Percentiles rank a stretch among this genome's conserved stretches.
Conservation (phyloP, 2,329 filamentous ascomycete genomes). For the Arthrinium puccinioides region DNA sequence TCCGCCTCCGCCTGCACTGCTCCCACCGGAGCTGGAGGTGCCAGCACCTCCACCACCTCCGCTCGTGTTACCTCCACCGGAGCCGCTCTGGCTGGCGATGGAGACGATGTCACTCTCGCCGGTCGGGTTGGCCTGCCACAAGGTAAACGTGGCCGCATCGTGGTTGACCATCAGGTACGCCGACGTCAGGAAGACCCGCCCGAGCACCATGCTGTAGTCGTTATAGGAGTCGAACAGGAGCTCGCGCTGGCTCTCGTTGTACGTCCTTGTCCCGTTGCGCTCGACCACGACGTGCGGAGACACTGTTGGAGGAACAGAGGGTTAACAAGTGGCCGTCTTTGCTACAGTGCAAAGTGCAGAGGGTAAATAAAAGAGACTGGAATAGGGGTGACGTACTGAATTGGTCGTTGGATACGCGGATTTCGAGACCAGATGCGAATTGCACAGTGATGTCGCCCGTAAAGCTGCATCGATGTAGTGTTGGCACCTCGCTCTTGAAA, state of each 20-base stretch:
- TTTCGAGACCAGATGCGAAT: not conserved
- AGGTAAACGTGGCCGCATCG: conserved; percentile 13
- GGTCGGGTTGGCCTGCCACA: conserved; percentile 11
- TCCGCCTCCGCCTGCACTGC: too few relatives aligned
- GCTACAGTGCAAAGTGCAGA: too few relatives aligned
- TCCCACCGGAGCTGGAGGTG: too few relatives aligned
- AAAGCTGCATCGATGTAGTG: too few relatives aligned
- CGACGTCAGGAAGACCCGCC: conserved; percentile 20
- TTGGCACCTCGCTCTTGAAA: too few relatives aligned
- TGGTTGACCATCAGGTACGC: conserved; percentile 24
- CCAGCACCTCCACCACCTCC: too few relatives aligned
- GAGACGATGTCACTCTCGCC: not conserved
- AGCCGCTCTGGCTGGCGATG: not conserved
- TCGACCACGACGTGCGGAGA: conserved; percentile 20
- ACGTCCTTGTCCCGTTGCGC: too few relatives aligned
- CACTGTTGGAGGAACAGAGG: conserved; percentile 6
- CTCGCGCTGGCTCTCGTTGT: too few relatives aligned
- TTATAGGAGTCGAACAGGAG: too few relatives aligned
- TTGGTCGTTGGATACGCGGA: not conserved
- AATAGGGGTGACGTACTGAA: not conserved
- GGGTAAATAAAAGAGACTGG: too few relatives aligned
- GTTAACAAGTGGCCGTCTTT: too few relatives aligned
- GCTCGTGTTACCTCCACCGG: too few relatives aligned
- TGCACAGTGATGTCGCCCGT: not conserved
- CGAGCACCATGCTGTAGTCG: conserved; percentile 20